Percentiles rank a stretch among this genome's conserved stretches.
These are phyloP conservation scores for Fusarium coicis DNA, from an alignment of 2,329 filamentous ascomycete genomes.

Conservation along the genomic window DNA sequence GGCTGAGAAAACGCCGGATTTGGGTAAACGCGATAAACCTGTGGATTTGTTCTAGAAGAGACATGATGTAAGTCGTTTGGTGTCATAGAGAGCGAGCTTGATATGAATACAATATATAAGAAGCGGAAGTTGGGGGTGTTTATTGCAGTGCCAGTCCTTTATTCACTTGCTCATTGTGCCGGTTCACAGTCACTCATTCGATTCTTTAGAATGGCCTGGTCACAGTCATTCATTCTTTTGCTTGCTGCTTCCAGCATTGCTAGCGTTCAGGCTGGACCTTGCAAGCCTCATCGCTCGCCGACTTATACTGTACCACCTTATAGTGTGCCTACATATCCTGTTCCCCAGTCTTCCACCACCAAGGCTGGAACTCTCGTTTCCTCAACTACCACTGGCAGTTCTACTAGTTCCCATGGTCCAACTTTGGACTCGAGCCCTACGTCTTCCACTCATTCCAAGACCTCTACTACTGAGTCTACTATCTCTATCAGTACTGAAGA, in stretches of 20 bases:
- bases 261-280: slow-evolving; percentile 19
- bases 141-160: not conserved
- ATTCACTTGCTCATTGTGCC: slow-evolving; percentile 8
- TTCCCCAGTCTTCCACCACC: slow-evolving; percentile 8
- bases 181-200: slow-evolving; percentile 18
- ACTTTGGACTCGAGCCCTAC: not conserved
- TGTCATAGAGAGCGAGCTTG: not conserved
- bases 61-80: slow-evolving; percentile 6
- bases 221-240: slow-evolving; percentile 29
- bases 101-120: slow-evolving; percentile 6
- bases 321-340: slow-evolving; percentile 16
- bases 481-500: not conserved
- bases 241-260: slow-evolving; percentile 10
- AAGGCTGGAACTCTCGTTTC: not conserved
- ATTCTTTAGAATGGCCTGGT: slow-evolving; percentile 26
- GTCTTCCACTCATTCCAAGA: not conserved
- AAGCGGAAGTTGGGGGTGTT: not conserved
- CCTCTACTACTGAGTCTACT: not conserved
- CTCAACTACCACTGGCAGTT: not conserved
- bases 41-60: slow-evolving; percentile 20
- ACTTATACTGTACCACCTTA: slow-evolving; percentile 16
- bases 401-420: not conserved
- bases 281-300: slow-evolving; percentile 26
- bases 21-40: slow-evolving; percentile 9
- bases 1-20: slow-evolving; percentile 23